Percentiles rank a stretch among this genome's conserved stretches.
Conservation (phyloP, 352 stramenopile genomes). For the Detonula confervacea region DNA sequence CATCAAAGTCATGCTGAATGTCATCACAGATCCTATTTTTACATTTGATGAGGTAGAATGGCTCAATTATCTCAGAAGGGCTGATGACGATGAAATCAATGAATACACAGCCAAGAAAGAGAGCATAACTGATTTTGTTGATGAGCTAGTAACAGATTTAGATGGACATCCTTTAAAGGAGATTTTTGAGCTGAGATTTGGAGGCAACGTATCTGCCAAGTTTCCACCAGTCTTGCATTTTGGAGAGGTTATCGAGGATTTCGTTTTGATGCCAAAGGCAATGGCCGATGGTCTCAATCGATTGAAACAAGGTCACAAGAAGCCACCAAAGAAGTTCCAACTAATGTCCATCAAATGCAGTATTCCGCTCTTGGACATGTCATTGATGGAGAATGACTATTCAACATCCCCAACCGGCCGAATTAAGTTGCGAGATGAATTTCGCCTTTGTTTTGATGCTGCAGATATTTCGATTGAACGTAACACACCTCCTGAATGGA, state of each 20-base stretch:
- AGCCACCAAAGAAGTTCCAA: constrained; percentile 43
- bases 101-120: constrained; percentile 45
- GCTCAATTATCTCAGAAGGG: constrained; percentile 41
- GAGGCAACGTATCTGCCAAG: constrained; percentile 23
- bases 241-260: constrained; percentile 59
- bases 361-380: constrained; percentile 52
- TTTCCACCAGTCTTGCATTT: constrained; percentile 58
- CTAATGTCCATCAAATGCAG: constrained; percentile 60
- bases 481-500: constrained; percentile 43
- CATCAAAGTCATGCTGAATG: constrained; percentile 52
- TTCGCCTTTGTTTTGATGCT: constrained; percentile 49
- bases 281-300: constrained; percentile 51
- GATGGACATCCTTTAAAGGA: constrained; percentile 58
- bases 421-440: constrained; percentile 39
- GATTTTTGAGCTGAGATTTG: constrained; percentile 57
- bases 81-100: constrained; percentile 46
- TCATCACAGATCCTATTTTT: constrained; percentile 45
- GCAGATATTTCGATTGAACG: constrained; percentile 52
- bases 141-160: constrained; percentile 45
- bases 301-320: constrained; percentile 38
- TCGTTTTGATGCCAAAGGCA: constrained; percentile 56
- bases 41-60: constrained; percentile 36
- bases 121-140: constrained; percentile 8
- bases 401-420: neutral
- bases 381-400: constrained; percentile 48